These are phyloP conservation scores for Xanthoconium purpureum DNA, from an alignment of 768 basidiomycete species.

Conservation along the genomic window DNA sequence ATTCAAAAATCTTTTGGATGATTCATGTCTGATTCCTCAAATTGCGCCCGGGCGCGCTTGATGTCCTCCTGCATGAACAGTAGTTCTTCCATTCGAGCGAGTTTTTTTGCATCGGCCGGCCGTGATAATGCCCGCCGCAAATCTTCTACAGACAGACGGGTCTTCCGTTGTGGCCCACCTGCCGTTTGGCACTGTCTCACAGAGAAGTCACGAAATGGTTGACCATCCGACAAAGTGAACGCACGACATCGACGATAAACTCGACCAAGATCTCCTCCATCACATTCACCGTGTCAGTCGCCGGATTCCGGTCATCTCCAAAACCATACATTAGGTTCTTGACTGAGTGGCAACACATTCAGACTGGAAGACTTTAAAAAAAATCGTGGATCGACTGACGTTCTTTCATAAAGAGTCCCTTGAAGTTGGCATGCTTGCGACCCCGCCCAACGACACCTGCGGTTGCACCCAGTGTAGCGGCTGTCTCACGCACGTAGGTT, in stretches of 20 bases:
- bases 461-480: slow-evolving; percentile 34
- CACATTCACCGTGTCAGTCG: slow-evolving; percentile 82
- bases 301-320: slow-evolving; percentile 86
- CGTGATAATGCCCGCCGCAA: slow-evolving; percentile 74
- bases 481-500: slow-evolving; percentile 47
- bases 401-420: slow-evolving; percentile 79
- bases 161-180: slow-evolving; percentile 64
- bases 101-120: slow-evolving; percentile 88
- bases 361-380: slow-evolving; percentile 2
- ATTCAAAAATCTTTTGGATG: slow-evolving; percentile 46
- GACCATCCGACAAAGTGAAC: slow-evolving; percentile 32
- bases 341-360: slow-evolving; percentile 43
- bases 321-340: slow-evolving; percentile 90
- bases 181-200: slow-evolving; percentile 65
- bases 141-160: slow-evolving; percentile 83
- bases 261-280: slow-evolving; percentile 94
- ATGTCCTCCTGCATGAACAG: slow-evolving; percentile 94
- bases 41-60: slow-evolving; percentile 80
- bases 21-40: slow-evolving; percentile 54
- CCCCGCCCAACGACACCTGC: slow-evolving; percentile 45
- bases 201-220: slow-evolving; percentile 4
- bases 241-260: slow-evolving; percentile 84
- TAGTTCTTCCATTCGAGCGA: slow-evolving; percentile 89
- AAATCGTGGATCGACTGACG: slow-evolving; percentile 42
- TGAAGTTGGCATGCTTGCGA: slow-evolving; percentile 65